Conservation (phyloP, 495 filamentous ascomycete species). For the Xylaria sp. region DNA sequence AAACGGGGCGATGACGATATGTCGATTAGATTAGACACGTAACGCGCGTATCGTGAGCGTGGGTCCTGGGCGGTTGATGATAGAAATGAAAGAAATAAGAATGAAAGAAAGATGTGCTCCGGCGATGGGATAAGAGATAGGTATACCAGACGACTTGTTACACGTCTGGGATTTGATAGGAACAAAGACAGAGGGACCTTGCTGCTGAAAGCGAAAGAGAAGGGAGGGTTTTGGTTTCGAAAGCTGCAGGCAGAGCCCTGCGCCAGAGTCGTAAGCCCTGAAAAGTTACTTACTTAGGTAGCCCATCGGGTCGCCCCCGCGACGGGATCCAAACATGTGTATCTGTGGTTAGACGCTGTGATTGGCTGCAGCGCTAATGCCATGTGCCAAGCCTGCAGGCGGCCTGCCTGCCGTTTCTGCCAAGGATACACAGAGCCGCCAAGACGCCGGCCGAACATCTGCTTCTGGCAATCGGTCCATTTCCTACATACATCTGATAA, state of each 20-base stretch:
- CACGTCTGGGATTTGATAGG: not conserved
- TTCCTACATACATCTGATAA: conserved; percentile 7
- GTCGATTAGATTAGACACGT: not conserved
- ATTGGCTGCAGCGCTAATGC: not conserved
- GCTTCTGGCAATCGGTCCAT: not conserved
- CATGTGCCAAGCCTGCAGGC: conserved; percentile 14
- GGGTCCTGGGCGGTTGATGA: not conserved
- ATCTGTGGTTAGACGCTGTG: not conserved
- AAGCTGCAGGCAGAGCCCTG: not conserved
- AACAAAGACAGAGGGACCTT: not conserved
- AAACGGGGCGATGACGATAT: not conserved
- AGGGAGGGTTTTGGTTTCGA: conserved; percentile 9
- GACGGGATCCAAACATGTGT: not conserved
- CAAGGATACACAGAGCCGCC: not conserved
- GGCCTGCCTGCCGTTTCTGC: not conserved
- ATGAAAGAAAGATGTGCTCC: not conserved
- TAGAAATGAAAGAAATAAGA: not conserved
- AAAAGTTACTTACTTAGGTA: not conserved
- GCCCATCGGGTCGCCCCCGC: not conserved
- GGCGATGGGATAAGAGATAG: not conserved
- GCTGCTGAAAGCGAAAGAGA: not conserved
- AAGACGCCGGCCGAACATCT: conserved; percentile 11
- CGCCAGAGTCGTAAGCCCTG: conserved; percentile 6
- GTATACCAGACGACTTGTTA: not conserved
- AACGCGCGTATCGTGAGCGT: not conserved